Conservation (phyloP, 768 basidiomycete genomes). For the Pulveroboletus sp. region DNA sequence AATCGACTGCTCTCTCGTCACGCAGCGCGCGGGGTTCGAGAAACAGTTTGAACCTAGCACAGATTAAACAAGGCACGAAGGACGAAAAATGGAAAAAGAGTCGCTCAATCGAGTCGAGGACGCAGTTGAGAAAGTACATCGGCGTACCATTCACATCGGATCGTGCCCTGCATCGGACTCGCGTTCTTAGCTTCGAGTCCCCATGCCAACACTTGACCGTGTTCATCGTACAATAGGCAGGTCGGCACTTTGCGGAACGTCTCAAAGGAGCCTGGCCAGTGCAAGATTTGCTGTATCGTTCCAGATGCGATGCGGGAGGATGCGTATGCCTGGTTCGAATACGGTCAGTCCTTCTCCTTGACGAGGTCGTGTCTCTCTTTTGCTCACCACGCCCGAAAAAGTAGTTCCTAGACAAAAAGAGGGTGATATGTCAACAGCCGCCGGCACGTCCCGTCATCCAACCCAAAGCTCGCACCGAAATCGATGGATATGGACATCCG, state of each 20-base stretch:
- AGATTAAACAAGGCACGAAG: no score
- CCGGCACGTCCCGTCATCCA: neutral
- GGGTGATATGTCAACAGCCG: neutral
- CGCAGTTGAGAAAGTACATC: neutral
- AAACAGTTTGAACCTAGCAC: constrained; percentile 74
- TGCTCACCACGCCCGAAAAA: constrained; percentile 79
- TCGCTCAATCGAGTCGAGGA: neutral
- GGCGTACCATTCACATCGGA: constrained; percentile 51
- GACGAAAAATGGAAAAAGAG: neutral
- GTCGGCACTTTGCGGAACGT: constrained; percentile 86
- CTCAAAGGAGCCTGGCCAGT: constrained; percentile 83
- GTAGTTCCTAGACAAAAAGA: constrained; percentile 58
- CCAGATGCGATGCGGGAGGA: constrained; percentile 81
- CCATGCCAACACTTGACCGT: constrained; percentile 75
- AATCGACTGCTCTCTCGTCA: constrained; percentile 66
- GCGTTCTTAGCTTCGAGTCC: constrained; percentile 85
- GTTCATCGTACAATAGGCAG: constrained; percentile 75
- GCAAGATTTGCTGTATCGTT: constrained; percentile 76
- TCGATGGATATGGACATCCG: constrained; percentile 81
- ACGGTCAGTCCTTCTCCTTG: constrained; percentile 5
- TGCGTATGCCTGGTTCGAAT: constrained; percentile 63
- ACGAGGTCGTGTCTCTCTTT: neutral
- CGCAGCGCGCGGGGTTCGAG: constrained; percentile 79
- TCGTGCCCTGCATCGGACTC: constrained; percentile 59
- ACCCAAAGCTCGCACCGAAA: constrained; percentile 58